Conservation (phyloP, 2,329 filamentous ascomycete species). For the Balansia obtecta region DNA sequence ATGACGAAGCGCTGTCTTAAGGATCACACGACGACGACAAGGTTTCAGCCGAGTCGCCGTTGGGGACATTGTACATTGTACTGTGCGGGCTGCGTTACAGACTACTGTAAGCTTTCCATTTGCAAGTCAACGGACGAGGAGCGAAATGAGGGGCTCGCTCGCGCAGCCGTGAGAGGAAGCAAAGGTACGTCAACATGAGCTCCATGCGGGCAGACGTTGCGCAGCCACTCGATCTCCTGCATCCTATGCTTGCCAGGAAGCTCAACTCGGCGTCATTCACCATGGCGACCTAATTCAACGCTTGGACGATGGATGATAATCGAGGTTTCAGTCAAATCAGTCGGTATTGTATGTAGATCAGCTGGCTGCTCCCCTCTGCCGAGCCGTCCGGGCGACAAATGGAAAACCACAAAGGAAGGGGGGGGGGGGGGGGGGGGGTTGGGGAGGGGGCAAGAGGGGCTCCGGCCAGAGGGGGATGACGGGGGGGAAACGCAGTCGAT, state of each 20-base stretch:
- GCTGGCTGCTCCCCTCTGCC: no score
- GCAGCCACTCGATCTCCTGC: not conserved
- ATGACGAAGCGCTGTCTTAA: not conserved
- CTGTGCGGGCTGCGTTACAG: not conserved
- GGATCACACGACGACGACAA: not conserved
- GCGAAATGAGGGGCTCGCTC: no score
- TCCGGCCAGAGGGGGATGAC: no score
- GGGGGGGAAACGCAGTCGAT: not conserved
- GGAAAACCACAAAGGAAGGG: not conserved
- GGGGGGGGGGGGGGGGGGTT: no score
- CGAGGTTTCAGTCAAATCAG: not conserved
- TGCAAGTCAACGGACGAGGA: not conserved
- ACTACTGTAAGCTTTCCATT: not conserved
- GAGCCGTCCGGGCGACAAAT: not conserved
- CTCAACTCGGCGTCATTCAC: not conserved
- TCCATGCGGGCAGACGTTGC: not conserved
- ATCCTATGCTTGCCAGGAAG: not conserved
- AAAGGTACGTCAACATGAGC: not conserved
- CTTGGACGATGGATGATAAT: not conserved
- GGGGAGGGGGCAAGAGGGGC: not conserved
- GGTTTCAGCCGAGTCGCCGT: constrained; percentile 1
- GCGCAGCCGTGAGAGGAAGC: no score
- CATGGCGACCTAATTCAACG: not conserved
- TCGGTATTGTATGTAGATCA: no score
- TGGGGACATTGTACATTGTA: not conserved